These are phyloP conservation scores for Penicillium bialowiezense DNA, from an alignment of 495 filamentous ascomycete species.

Conservation along the genomic window DNA sequence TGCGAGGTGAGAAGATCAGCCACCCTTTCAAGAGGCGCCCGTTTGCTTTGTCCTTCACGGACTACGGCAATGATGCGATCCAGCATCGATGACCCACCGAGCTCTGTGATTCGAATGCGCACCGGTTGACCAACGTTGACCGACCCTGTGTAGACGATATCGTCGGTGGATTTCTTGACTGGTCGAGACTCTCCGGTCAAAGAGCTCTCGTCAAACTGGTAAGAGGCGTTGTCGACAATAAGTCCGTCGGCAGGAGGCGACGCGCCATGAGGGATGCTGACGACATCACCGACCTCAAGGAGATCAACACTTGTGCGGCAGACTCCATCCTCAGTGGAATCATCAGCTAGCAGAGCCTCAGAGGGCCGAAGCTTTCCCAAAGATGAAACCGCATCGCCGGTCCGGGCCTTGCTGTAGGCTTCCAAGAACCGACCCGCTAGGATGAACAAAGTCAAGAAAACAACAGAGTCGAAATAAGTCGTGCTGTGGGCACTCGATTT, in stretches of 20 bases:
- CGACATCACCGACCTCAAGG: constrained; percentile 79
- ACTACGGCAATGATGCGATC: constrained; percentile 89
- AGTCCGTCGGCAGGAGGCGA: constrained; percentile 85
- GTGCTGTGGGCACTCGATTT: constrained; percentile 45
- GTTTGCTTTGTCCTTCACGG: constrained; percentile 83
- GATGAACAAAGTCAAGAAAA: constrained; percentile 90
- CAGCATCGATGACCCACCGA: constrained; percentile 79
- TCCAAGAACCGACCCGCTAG: constrained; percentile 79
- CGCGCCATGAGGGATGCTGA: constrained; percentile 71
- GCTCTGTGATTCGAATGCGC: constrained; percentile 64
- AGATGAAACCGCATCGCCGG: constrained; percentile 81
- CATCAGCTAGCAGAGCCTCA: constrained; percentile 61
- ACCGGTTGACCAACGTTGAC: constrained; percentile 77
- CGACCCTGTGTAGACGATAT: constrained; percentile 79
- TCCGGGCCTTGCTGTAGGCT: constrained; percentile 88
- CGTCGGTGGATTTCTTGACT: constrained; percentile 66
- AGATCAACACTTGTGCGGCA: constrained; percentile 62
- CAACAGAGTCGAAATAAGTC: constrained; percentile 91
- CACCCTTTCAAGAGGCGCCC: constrained; percentile 81
- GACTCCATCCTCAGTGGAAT: constrained; percentile 20
- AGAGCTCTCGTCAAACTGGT: constrained; percentile 84
- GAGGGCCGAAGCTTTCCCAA: constrained; percentile 76
- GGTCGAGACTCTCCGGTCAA: constrained; percentile 84
- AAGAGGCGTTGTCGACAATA: constrained; percentile 55
- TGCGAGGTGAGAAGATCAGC: constrained; percentile 83